Evolutionary conservation across 345 rosid genomes (phyloP).

Genomic region (Acer negundo): DNA sequence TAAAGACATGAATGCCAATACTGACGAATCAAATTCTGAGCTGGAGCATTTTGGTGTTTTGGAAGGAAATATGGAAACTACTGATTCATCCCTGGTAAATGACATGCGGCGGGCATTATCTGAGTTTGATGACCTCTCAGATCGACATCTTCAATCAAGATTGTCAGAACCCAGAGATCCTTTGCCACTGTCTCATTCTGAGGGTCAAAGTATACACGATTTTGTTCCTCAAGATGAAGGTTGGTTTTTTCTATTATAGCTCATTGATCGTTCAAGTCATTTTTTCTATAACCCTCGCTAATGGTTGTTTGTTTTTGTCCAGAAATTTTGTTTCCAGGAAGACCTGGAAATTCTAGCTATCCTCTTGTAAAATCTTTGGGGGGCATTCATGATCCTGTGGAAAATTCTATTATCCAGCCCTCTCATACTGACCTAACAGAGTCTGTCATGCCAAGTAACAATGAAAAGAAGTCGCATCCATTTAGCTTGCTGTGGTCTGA

Average conservation of each 20-base stretch:
- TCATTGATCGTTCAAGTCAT: not conserved
- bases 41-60: constrained; percentile 39
- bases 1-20: constrained; percentile 25
- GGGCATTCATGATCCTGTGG: constrained; percentile 21
- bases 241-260: constrained; percentile 11
- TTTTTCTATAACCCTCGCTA: constrained; percentile 8
- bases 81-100: constrained; percentile 33
- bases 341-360: constrained; percentile 45
- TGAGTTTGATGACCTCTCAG: constrained; percentile 33
- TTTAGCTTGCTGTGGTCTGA: constrained; percentile 70
- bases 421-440: constrained; percentile 36
- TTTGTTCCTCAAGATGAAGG: constrained; percentile 61
- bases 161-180: constrained; percentile 46
- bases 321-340: constrained; percentile 73
- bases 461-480: constrained; percentile 52
- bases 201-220: constrained; percentile 45
- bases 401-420: constrained; percentile 26
- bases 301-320: constrained; percentile 20
- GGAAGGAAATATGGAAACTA: constrained; percentile 41
- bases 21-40: constrained; percentile 29
- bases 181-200: constrained; percentile 36
- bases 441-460: constrained; percentile 35
- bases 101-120: constrained; percentile 26
- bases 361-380: constrained; percentile 34
- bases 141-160: constrained; percentile 40